Evolutionary conservation across 2,329 filamentous ascomycete species (phyloP).

Genomic region (Trichoderma cornu-damae): DNA sequence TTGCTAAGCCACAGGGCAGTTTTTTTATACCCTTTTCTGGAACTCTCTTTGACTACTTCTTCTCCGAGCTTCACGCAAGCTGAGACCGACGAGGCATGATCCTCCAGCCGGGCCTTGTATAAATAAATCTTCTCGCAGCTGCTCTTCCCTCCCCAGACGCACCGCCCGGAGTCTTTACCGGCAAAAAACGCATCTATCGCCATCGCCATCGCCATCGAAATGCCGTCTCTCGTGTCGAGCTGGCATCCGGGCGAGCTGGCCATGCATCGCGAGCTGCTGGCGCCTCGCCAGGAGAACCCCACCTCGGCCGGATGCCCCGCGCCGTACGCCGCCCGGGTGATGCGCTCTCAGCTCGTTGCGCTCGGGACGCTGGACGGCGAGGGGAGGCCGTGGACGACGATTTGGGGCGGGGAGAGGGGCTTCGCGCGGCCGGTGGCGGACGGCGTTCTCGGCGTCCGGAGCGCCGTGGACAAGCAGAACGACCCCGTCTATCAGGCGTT

Average conservation of each 20-base stretch:
- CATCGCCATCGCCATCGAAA: background rate
- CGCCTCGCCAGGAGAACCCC: constrained; percentile 58
- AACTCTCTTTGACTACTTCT: background rate
- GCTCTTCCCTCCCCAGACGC: background rate
- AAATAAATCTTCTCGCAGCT: constrained; percentile 11
- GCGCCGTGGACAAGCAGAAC: constrained; percentile 52
- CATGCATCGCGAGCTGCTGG: constrained; percentile 58
- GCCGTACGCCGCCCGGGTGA: constrained; percentile 56
- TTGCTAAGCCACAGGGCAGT: background rate
- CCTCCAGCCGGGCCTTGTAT: background rate
- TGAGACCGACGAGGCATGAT: constrained; percentile 1
- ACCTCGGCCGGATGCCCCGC: constrained; percentile 59
- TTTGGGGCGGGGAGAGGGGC: constrained; percentile 70
- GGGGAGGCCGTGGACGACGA: constrained; percentile 66
- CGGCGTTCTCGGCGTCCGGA: constrained; percentile 59
- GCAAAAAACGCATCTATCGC: constrained; percentile 10
- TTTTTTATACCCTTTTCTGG: no score
- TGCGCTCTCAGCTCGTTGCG: constrained; percentile 61
- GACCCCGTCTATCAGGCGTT: constrained; percentile 68
- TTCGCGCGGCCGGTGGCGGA: constrained; percentile 60
- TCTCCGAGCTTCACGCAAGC: background rate
- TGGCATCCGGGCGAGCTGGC: constrained; percentile 59
- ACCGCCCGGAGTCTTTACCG: constrained; percentile 1
- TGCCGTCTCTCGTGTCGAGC: background rate
- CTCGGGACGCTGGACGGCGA: constrained; percentile 65